Conservation (phyloP, 2,329 filamentous ascomycete species). For the Colletotrichum falcatum region DNA sequence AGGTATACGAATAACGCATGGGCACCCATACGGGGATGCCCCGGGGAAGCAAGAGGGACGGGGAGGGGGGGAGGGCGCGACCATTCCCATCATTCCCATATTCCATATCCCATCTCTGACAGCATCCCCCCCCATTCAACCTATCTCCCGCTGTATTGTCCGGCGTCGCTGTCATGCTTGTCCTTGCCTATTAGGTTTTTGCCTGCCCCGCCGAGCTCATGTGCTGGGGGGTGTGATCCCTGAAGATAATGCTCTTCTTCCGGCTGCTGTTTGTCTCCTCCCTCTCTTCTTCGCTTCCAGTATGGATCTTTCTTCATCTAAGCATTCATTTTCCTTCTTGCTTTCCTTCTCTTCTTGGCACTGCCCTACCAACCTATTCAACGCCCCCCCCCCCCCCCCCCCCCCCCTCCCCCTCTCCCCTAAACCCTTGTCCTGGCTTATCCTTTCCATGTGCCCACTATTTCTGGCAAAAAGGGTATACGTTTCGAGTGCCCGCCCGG, state of each 20-base stretch:
- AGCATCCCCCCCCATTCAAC: neutral
- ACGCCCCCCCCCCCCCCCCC: too few species aligned
- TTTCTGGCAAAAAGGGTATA: constrained; percentile 4
- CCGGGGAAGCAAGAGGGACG: constrained; percentile 18
- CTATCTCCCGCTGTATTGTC: constrained; percentile 6
- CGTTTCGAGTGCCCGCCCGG: constrained; percentile 1
- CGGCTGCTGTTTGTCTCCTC: constrained; percentile 7
- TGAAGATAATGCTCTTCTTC: neutral
- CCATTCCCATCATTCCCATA: constrained; percentile 11
- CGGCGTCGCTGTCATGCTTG: constrained; percentile 7
- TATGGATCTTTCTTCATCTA: neutral
- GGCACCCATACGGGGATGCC: constrained; percentile 27
- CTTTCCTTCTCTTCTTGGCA: neutral
- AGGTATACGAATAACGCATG: neutral
- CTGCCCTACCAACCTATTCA: neutral
- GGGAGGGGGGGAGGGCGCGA: too few species aligned
- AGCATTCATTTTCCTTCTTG: neutral
- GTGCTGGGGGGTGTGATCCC: neutral
- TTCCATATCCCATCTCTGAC: neutral
- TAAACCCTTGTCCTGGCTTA: constrained; percentile 2
- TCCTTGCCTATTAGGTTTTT: neutral
- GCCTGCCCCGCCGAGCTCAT: neutral
- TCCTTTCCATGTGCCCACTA: neutral
- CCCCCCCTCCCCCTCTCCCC: too few species aligned
- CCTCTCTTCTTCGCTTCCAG: neutral